A percentile compares a stretch with the other conserved stretches of the same genome.
These are phyloP conservation scores for Zarea fungicola DNA, from an alignment of 2,329 filamentous ascomycete genomes.

Conservation along the genomic window DNA sequence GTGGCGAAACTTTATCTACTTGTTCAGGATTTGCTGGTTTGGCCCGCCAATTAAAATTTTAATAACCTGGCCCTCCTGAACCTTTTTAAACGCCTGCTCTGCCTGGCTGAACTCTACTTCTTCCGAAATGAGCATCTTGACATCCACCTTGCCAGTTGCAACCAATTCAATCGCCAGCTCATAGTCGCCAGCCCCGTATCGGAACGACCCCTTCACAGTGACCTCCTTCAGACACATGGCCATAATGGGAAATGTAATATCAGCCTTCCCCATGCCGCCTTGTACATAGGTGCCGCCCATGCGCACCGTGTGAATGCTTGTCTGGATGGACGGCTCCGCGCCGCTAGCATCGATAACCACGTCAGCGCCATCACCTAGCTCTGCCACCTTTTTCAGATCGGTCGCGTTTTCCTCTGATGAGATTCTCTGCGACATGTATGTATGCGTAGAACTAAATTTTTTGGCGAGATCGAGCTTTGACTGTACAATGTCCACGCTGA, in stretches of 20 bases:
- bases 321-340: conserved; percentile 72
- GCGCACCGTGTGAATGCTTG: conserved; percentile 64
- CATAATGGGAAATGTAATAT: conserved; percentile 90
- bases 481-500: conserved; percentile 83
- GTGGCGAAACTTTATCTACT: no score
- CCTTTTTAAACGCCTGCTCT: conserved; percentile 80
- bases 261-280: conserved; percentile 82
- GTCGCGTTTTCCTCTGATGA: conserved; percentile 68
- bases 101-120: conserved; percentile 76
- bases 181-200: conserved; percentile 86
- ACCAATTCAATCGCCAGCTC: conserved; percentile 76
- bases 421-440: conserved; percentile 58
- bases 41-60: conserved; percentile 64
- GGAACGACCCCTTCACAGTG: conserved; percentile 80
- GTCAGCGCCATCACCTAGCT: conserved; percentile 63
- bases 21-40: conserved; percentile 46
- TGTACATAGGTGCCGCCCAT: conserved; percentile 75
- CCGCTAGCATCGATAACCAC: conserved; percentile 76
- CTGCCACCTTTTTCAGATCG: conserved; percentile 58
- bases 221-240: conserved; percentile 86
- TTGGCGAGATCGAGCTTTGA: conserved; percentile 73
- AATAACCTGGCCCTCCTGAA: conserved; percentile 75
- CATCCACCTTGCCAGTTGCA: conserved; percentile 64
- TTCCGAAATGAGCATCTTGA: conserved; percentile 75
- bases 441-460: conserved; percentile 66